A percentile compares a stretch with the other conserved stretches of the same genome.
Conservation (phyloP, 129 eudicot species). For the Escallonia herrerae region DNA sequence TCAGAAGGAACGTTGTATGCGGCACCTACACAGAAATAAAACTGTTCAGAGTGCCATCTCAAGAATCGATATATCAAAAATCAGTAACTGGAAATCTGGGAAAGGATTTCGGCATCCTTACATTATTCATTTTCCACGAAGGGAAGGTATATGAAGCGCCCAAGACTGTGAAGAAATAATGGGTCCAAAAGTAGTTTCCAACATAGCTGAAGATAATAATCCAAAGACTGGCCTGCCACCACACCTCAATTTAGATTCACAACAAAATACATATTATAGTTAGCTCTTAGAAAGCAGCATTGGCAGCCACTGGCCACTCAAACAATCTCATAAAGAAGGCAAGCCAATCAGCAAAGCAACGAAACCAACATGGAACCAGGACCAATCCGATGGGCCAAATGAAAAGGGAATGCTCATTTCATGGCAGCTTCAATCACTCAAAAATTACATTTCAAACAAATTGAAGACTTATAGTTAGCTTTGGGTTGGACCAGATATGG, state of each 20-base stretch:
- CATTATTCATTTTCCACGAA: slow-evolving; percentile 94
- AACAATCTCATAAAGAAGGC: not conserved
- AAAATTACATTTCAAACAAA: too few species aligned
- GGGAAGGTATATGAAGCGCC: slow-evolving; percentile 98
- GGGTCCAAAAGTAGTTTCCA: slow-evolving; percentile 98
- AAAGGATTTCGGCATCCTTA: slow-evolving; percentile 21
- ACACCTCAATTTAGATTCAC: not conserved
- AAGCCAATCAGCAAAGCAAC: not conserved
- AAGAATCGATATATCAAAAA: not conserved
- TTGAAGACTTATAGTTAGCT: too few species aligned
- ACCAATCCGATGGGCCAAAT: not conserved
- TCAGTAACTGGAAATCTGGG: not conserved
- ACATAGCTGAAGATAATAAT: slow-evolving; percentile 77
- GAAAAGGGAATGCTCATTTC: not conserved
- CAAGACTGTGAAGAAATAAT: slow-evolving; percentile 87
- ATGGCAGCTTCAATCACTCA: too few species aligned
- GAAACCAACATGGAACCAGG: not conserved
- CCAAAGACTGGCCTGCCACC: slow-evolving; percentile 87
- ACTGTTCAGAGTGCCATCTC: not conserved
- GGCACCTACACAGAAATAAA: slow-evolving; percentile 55
- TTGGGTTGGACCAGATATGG: too few species aligned
- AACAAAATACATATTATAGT: not conserved
- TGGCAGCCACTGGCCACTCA: not conserved
- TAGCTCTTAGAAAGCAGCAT: not conserved
- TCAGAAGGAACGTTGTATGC: slow-evolving; percentile 83